Percentiles rank a stretch among this genome's conserved stretches.
phyloP scores from a whole-genome alignment of 257 asterid genomes.

The Solanum clarkiae region DNA sequence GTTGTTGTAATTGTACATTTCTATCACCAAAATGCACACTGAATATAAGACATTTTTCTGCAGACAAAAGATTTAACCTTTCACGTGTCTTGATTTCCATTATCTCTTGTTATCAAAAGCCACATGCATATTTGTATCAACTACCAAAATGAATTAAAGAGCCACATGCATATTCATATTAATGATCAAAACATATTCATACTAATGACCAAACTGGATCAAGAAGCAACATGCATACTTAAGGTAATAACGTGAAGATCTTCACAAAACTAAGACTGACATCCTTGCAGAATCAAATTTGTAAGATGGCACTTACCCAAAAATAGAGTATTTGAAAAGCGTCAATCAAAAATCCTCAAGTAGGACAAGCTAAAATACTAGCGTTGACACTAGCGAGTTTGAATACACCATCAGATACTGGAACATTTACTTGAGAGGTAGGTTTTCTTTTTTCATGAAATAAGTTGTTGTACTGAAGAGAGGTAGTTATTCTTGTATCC shows the following conservation, averaged over 20 bases:
- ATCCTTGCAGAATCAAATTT: neutral
- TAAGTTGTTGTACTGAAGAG: too few species aligned
- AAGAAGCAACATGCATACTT: neutral
- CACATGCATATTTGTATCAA: neutral
- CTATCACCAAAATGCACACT: neutral
- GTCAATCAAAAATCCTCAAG: neutral
- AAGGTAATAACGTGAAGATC: neutral
- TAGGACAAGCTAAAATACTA: neutral
- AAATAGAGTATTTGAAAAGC: neutral
- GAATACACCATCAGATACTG: neutral
- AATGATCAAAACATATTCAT: neutral
- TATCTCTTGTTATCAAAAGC: neutral
- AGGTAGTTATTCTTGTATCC: neutral
- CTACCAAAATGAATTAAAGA: neutral
- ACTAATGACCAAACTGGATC: neutral
- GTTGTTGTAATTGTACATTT: neutral
- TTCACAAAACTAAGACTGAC: neutral
- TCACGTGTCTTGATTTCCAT: neutral
- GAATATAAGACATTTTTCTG: neutral
- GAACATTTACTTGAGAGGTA: neutral
- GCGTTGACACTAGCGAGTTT: neutral
- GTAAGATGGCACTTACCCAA: neutral
- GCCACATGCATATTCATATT: neutral
- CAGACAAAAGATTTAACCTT: neutral
- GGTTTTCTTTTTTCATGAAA: neutral